Conservation (phyloP, 1,139 yeast genomes). For the Scheffersomyces titani region DNA sequence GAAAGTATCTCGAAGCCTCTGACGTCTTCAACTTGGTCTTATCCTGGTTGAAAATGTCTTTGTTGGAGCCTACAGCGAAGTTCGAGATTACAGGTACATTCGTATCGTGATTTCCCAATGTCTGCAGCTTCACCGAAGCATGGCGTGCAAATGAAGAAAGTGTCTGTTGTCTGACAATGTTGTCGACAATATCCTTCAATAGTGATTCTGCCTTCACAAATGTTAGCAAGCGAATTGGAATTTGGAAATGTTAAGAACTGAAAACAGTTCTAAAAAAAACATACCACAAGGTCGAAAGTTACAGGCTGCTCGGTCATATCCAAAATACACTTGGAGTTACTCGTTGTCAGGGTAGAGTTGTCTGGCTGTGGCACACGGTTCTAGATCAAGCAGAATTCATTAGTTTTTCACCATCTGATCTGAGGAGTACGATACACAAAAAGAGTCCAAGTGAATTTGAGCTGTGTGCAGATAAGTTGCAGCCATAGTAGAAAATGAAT, state of each 20-base stretch:
- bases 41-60: constrained; percentile 46
- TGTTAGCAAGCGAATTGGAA: background rate
- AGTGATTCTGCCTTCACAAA: constrained; percentile 22
- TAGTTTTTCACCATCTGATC: background rate
- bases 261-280: constrained; percentile 4
- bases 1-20: constrained; percentile 58
- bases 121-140: constrained; percentile 19
- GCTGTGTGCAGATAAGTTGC: background rate
- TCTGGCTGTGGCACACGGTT: background rate
- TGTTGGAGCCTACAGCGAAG: constrained; percentile 16
- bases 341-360: background rate
- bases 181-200: constrained; percentile 34
- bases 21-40: constrained; percentile 38
- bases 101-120: constrained; percentile 10
- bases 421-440: background rate
- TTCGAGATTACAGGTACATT: constrained; percentile 7
- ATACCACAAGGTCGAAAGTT: constrained; percentile 17
- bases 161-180: constrained; percentile 37
- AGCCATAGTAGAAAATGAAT: background rate
- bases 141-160: constrained; percentile 29
- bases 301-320: constrained; percentile 16
- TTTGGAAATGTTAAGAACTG: background rate
- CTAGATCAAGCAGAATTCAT: background rate
- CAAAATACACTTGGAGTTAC: background rate
- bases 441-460: background rate